Conservation (phyloP, 2,329 filamentous ascomycete species). For the Akanthomyces uredinophilus region DNA sequence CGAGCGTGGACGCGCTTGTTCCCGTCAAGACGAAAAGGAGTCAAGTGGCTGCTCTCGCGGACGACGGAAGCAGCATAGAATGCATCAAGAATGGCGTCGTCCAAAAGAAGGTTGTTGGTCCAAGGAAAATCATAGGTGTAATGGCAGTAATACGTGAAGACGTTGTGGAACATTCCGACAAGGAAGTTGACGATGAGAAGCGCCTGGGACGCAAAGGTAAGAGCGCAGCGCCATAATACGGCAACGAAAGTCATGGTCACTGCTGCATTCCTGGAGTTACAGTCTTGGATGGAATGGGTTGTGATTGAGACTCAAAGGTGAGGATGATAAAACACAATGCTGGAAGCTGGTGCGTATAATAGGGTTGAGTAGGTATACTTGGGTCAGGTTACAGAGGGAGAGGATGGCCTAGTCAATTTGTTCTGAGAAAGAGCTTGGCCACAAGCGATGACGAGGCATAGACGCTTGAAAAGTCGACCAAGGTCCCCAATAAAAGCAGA, state of each 20-base stretch:
- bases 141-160: neutral
- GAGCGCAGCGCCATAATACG: neutral
- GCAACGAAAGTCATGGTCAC: neutral
- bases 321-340: neutral
- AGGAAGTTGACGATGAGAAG: neutral
- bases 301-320: neutral
- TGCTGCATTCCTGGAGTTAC: slow-evolving; percentile 1
- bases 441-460: neutral
- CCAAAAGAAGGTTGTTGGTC: neutral
- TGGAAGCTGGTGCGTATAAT: neutral
- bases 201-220: neutral
- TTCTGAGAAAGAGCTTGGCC: neutral
- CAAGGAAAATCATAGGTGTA: neutral
- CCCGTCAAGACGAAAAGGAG: neutral
- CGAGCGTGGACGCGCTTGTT: neutral
- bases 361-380: neutral
- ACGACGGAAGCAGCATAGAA: neutral
- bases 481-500: neutral
- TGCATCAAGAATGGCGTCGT: neutral
- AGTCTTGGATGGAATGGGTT: neutral
- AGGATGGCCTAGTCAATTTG: neutral
- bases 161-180: slow-evolving; percentile 1
- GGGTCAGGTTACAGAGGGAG: neutral
- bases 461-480: neutral
- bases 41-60: neutral